phyloP scores from a whole-genome alignment of 2,329 filamentous ascomycete species.

The Lasiodiplodia sp. region DNA sequence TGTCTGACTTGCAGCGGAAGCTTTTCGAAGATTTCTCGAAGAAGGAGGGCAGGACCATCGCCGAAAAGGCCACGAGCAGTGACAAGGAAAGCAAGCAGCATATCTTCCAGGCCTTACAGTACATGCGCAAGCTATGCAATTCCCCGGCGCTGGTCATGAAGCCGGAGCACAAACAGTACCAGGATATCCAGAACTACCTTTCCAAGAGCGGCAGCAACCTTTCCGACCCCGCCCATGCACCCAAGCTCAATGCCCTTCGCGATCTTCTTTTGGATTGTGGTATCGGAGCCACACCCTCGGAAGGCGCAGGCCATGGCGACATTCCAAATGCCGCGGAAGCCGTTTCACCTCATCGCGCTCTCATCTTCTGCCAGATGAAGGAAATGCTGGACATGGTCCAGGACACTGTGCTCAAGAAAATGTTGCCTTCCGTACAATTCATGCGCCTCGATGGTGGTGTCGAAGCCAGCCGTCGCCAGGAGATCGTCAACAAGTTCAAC shows the following conservation, averaged over 20 bases:
- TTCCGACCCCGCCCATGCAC: slow-evolving; percentile 86
- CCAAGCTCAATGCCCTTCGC: slow-evolving; percentile 87
- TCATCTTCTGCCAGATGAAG: slow-evolving; percentile 99
- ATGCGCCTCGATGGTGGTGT: slow-evolving; percentile 93
- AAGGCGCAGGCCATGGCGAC: slow-evolving; percentile 57
- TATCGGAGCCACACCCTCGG: slow-evolving; percentile 71
- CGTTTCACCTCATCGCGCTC: slow-evolving; percentile 92
- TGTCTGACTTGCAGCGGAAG: slow-evolving; percentile 92
- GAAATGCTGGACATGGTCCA: slow-evolving; percentile 99
- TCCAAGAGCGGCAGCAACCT: slow-evolving; percentile 80
- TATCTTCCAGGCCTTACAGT: slow-evolving; percentile 98
- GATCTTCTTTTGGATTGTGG: slow-evolving; percentile 98
- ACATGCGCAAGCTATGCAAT: slow-evolving; percentile 99
- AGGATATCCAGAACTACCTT: slow-evolving; percentile 82
- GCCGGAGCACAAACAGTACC: slow-evolving; percentile 88
- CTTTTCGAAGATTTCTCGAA: slow-evolving; percentile 96
- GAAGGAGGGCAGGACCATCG: slow-evolving; percentile 88
- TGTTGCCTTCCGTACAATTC: slow-evolving; percentile 92
- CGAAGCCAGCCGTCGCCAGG: slow-evolving; percentile 90
- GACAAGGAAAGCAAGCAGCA: slow-evolving; percentile 97
- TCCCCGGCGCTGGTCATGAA: slow-evolving; percentile 97
- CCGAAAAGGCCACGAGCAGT: slow-evolving; percentile 76
- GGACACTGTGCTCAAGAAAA: slow-evolving; percentile 85
- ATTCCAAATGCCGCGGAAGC: slow-evolving; percentile 69
- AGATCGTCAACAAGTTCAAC: slow-evolving; percentile 99